Conservation (phyloP, 2,329 filamentous ascomycete genomes). For the Venturia aucupariae region DNA sequence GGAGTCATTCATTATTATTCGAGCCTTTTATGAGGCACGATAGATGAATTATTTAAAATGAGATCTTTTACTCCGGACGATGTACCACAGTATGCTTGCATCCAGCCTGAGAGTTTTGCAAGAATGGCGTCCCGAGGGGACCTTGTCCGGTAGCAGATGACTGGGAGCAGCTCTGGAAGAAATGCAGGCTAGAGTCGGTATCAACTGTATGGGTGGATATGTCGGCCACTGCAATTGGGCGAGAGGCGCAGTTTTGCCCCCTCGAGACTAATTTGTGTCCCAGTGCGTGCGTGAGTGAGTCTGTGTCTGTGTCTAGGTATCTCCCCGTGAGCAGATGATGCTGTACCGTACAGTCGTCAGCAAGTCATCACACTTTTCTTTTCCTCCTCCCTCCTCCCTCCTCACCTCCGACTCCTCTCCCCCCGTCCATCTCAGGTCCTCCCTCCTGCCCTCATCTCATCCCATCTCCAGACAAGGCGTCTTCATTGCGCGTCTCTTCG, state of each 20-base stretch:
- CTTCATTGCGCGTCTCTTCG: background rate
- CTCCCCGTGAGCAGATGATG: background rate
- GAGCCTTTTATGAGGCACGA: too few species aligned
- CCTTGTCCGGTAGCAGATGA: background rate
- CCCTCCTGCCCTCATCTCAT: background rate
- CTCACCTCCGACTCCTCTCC: too few species aligned
- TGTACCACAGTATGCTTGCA: too few species aligned
- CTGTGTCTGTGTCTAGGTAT: too few species aligned
- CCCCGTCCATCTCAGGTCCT: too few species aligned
- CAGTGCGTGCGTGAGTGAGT: background rate
- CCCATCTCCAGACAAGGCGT: background rate
- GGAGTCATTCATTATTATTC: too few species aligned
- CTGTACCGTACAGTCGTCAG: background rate
- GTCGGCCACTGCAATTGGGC: background rate
- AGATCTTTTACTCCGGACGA: background rate
- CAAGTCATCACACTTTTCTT: background rate
- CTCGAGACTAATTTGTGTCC: constrained; percentile 2
- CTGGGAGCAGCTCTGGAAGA: background rate
- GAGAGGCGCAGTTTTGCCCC: background rate
- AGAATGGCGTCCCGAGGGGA: too few species aligned
- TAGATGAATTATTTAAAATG: too few species aligned
- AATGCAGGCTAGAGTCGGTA: background rate
- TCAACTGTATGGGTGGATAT: background rate
- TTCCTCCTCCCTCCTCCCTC: background rate
- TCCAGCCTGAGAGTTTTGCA: too few species aligned